Base-by-base conservation (phyloP, 805 yeast genomes). In the Hemisphaericaspora nanyangensis region DNA sequence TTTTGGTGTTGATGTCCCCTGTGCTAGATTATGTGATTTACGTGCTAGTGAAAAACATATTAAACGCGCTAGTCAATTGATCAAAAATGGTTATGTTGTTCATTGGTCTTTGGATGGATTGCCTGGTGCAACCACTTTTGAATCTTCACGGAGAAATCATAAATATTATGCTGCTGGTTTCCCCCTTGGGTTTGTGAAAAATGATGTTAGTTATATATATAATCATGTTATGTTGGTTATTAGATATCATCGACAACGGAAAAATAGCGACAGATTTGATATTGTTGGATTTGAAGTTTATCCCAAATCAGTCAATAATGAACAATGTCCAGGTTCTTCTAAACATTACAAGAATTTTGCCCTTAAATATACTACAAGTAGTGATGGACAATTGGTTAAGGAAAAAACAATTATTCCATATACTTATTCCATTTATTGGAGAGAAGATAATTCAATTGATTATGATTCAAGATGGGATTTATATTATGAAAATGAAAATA, bases 261-360 rank as follows among this genome's bases (percentile, higher is more conserved):
- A 45, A 63, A 65, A 35, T 67, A 74, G 43, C 58, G 67, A 54
- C 0, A 53, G 56, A 1, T 68, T 72, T 46, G 70, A 85, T 3
- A 85, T 88, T 49, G 95, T 88, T 15, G 96, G 95, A 0, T 85
- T 89, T 50, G 96, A 88, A 61, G 85, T 87, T 11, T 88, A 88
- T 55, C 96, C 96, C 8, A 82, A 79, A 55, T 83, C 93, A 38
- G 90, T 85, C 10, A 65, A 73, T 31, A 79, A 72, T 57, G 74
- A 60, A 56, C 71, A 61, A 36, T 88, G 96, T 58, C 95, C 95
- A 2, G 90, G 89, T 10, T 80, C 84, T 4, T 69, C 81, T 7
- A 80, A 75, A 46, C 63, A 75, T 50, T 82, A 69, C 55, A 65
- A 75, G 27, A 78, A 80, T 45, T 78, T 72, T 47, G 77, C 79